These are phyloP conservation scores for Penicillium bialowiezense DNA, from an alignment of 495 filamentous ascomycete genomes.

Conservation along the genomic window DNA sequence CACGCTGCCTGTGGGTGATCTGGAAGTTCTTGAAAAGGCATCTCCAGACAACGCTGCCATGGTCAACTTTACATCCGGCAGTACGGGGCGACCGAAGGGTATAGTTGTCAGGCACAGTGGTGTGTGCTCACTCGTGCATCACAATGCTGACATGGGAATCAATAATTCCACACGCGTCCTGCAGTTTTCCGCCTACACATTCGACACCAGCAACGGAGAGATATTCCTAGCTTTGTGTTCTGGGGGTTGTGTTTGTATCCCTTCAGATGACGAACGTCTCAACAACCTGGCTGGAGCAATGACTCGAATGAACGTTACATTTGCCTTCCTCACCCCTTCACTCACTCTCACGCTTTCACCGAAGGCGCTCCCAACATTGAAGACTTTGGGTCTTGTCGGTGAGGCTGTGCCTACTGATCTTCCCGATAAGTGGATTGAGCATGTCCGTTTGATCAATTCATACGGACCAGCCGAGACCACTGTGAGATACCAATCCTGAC, in stretches of 20 bases:
- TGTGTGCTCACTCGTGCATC: conserved; percentile 12
- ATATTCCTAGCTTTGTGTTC: conserved; percentile 32
- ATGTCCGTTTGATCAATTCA: not conserved
- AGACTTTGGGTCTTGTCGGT: not conserved
- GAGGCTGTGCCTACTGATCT: not conserved
- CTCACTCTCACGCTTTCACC: not conserved
- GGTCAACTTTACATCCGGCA: conserved; percentile 36
- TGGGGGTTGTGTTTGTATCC: conserved; percentile 51
- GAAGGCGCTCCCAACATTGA: not conserved
- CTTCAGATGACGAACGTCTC: conserved; percentile 37
- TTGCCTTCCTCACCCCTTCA: not conserved
- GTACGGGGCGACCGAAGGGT: conserved; percentile 38
- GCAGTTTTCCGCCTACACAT: conserved; percentile 39
- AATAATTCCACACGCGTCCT: conserved; percentile 16
- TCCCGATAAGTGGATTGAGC: not conserved
- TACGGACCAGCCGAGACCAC: not conserved
- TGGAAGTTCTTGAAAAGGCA: too few species aligned
- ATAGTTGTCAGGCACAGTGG: conserved; percentile 37
- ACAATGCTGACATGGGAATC: not conserved
- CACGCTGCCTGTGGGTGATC: not conserved
- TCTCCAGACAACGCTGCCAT: conserved; percentile 10
- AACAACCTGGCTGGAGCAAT: not conserved
- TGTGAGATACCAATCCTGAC: too few species aligned
- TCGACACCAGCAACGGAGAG: conserved; percentile 36
- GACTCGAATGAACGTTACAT: not conserved